Base-by-base conservation (phyloP, 2,329 filamentous ascomycete genomes). In the Colletotrichum viniferum region DNA sequence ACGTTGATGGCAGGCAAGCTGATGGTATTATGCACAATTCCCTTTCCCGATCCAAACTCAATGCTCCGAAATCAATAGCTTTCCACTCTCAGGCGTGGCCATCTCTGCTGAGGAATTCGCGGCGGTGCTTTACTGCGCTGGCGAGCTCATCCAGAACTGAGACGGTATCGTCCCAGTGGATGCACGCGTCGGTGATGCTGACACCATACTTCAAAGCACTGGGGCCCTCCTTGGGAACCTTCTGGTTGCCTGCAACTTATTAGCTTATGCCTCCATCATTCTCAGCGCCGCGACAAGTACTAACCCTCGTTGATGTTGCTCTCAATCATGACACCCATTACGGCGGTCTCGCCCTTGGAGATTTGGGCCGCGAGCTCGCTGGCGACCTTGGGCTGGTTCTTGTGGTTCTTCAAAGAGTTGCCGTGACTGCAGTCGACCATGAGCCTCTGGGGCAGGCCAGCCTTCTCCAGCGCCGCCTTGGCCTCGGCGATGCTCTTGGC, bases 401-500 rank as follows among this genome's bases (percentile, higher is more conserved):
- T 96, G 90, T 98, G 96, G 86, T 98, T 92, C 91, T 99, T 99
- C 83, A 94, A 88, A 61, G 95, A 98, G 88, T 98, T 98, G 78
- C 97, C 97, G 84, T 99, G 97, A 84, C 94, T 97, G 90, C 97
- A 99, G 86, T 99, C 97, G 34, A 99, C 94, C 97, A 99, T 99
- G 81, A 99, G 89, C 78, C 95, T 90, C 78, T 95, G 90, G 73
- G 90, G 89, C 77, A 97, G 87, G 26, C 93, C 93, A 81, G 95
- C 93, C 84, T 95, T 94, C 76, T 87, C 87, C 43, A 99, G 88
- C 69, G 94, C 93, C 64, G 90, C 92, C 87, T 98, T 98, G 26
- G 96, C 94, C 79, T 95, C 94, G 60, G 91, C 91, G 81, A 98
- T 95, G 86, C 94, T 97, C 83, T 93, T 89, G 5, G 94, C 91